Evolutionary conservation across 108 stramenopile species (phyloP).

Genomic region (Mayamaea pseudoterrestris): DNA sequence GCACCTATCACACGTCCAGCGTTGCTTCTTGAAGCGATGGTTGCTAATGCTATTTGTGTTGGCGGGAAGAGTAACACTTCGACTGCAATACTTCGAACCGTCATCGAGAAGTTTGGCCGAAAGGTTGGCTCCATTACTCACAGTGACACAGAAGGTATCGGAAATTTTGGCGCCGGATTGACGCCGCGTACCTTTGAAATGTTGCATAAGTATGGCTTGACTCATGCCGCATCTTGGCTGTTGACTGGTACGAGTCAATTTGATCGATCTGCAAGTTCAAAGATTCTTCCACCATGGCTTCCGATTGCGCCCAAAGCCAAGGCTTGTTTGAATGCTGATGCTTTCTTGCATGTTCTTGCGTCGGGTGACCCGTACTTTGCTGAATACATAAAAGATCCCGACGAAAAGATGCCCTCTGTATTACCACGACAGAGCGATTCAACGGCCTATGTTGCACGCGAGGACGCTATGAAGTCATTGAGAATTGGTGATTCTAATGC

Average conservation of each 20-base stretch:
- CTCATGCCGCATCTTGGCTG: constrained; percentile 55
- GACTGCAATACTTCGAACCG: constrained; percentile 30
- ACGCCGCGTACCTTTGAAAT: constrained; percentile 53
- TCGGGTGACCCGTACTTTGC: constrained; percentile 56
- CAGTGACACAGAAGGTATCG: constrained; percentile 64
- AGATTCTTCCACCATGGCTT: constrained; percentile 53
- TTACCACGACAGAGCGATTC: constrained; percentile 48
- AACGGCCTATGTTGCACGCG: constrained; percentile 23
- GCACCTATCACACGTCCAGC: constrained; percentile 43
- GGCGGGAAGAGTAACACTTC: constrained; percentile 26
- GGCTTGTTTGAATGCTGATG: constrained; percentile 35
- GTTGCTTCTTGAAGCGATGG: constrained; percentile 64
- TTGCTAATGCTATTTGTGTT: constrained; percentile 69
- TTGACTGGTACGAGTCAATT: constrained; percentile 45
- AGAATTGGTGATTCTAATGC: constrained; percentile 20
- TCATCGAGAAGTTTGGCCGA: constrained; percentile 75
- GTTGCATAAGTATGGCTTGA: constrained; percentile 31
- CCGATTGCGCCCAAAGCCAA: constrained; percentile 43
- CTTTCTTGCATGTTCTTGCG: constrained; percentile 41
- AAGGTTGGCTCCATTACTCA: constrained; percentile 62
- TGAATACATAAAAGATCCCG: constrained; percentile 44
- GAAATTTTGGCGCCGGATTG: constrained; percentile 51
- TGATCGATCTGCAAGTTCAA: constrained; percentile 30
- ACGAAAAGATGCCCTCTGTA: constrained; percentile 32
- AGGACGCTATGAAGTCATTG: constrained; percentile 33